Evolutionary conservation across 805 yeast genomes (phyloP), one percentile per base, ranked within the genome.

Genomic region (Torulaspora indica): DNA sequence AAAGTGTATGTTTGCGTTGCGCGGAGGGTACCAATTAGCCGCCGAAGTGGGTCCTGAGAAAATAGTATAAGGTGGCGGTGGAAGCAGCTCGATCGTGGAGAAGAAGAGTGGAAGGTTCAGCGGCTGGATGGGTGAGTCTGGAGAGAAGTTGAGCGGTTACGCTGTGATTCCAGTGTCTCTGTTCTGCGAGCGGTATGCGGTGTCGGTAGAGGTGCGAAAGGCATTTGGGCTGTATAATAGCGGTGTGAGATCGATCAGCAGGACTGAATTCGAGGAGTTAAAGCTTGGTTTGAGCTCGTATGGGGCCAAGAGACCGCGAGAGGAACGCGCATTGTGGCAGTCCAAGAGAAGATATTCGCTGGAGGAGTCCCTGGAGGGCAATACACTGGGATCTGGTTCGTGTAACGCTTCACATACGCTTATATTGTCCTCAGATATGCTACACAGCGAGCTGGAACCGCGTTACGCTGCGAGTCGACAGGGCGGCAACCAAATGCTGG

Each of bases 201-300:
- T 47, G 10, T 20, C 38, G 8, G 31, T 31, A 20, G 37, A 32
- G n/a, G 43, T 39, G 12, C 41, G 38, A 23, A 25, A n/a, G 30
- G 15, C 32, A 13, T 27, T 43, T 25, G 53, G 53, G 1, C 13
- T 54, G 29, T 23, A 35, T 3, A 53, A 51, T 38, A 31, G 30
- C 5, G 39, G 40, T 3, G 49, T 52, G 9, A 18, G 27, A 3
- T 13, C 35, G 7, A 43, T 55, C 4, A 35, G 30, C 2, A 29
- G 40, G 13, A 34, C 38, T 12, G 48, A 46, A 25, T 51, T 47
- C 29, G 38, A 38, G 32, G 18, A 25, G 18, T 12, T 40, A 14
- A 25, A 27, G 14, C 20, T 10, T 8, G 23, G n/a, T 13, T 20
- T 13, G 25, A 29, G 29, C 9, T 10, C 24, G 9, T 9, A 20